phyloP scores from a whole-genome alignment of 805 yeast genomes.

The Starmera amethionina region DNA sequence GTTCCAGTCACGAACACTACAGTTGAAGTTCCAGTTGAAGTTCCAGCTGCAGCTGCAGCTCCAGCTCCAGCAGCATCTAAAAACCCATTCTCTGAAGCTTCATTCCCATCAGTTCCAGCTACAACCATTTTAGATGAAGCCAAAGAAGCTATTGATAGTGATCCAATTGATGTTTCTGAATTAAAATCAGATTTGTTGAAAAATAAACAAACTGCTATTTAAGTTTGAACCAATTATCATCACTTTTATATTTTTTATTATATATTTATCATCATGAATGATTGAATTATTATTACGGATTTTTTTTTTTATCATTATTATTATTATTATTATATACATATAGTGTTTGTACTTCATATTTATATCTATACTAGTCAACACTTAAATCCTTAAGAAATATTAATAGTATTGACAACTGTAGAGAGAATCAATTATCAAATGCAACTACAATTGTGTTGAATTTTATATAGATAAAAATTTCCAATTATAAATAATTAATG shows the following conservation, averaged over 20 bases:
- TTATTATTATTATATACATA: too few species aligned
- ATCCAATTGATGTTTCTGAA: slow-evolving; percentile 17
- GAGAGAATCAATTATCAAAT: neutral
- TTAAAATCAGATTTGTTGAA: slow-evolving; percentile 23
- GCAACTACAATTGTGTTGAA: too few species aligned
- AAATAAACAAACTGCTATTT: slow-evolving; percentile 18
- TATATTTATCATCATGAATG: neutral
- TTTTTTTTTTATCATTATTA: neutral
- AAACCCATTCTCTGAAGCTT: slow-evolving; percentile 16
- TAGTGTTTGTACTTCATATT: neutral
- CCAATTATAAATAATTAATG: neutral
- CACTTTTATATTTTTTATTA: neutral
- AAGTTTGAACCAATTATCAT: neutral
- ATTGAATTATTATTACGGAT: neutral
- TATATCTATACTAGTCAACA: neutral
- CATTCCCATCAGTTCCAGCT: slow-evolving; percentile 27
- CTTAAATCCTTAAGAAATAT: neutral
- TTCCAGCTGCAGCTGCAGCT: slow-evolving; percentile 28
- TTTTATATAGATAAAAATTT: too few species aligned
- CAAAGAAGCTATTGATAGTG: slow-evolving; percentile 2
- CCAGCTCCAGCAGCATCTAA: slow-evolving; percentile 10
- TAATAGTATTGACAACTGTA: neutral
- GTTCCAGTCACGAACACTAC: slow-evolving; percentile 6
- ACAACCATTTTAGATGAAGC: slow-evolving; percentile 9
- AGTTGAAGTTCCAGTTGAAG: slow-evolving; percentile 45